Evolutionary conservation across 371 early-diverging fungal species (phyloP), one percentile per base, ranked within the genome.

Genomic region (Mortierella sp.): DNA sequence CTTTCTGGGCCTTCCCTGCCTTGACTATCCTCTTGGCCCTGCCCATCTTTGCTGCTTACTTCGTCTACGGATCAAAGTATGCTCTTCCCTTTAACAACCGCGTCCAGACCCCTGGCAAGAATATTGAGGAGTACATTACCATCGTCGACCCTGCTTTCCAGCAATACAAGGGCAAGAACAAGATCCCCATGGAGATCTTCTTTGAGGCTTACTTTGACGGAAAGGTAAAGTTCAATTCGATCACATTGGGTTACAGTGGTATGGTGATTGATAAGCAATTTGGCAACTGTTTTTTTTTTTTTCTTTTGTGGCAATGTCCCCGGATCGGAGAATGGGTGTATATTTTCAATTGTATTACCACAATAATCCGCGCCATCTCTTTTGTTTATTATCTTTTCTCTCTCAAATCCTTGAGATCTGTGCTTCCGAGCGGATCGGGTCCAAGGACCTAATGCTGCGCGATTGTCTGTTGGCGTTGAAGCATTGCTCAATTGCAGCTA

Each of bases 161-260:
- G 57, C 76, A 85, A 67, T 97, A 95, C 91, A 77, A 86, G 67
- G 95, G 93, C 70, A 86, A 85, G 67, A 91, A 87, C 88, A 96
- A 95, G 89, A 97, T 98, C 69, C 97, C 98, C 65, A 97, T 97
- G 93, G 98, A 97, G 83, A 91, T 92, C 68, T 97, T 96, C 87
- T 97, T 97, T 69, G 98, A 98, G 81, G 91, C 92, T 72, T 98
- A 97, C 89, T 96, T 98, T 89, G 96, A 95, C 76, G 94, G 92
- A 62, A 94, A 97, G 79, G 79, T 79, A 79, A 62, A 50, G 45
- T 13, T 50, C 21, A 21, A 50, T 16, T 50, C 50, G 21, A 28
- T 28, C 28, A 28, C 28, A 28, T 28, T 28, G 28, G 28, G 28
- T 28, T 28, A 28, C 28, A 28, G 28, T 28, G 28, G 28, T 50